Base-by-base conservation (phyloP, 2,329 filamentous ascomycete genomes). In the Penicillium sclerotigenum region DNA sequence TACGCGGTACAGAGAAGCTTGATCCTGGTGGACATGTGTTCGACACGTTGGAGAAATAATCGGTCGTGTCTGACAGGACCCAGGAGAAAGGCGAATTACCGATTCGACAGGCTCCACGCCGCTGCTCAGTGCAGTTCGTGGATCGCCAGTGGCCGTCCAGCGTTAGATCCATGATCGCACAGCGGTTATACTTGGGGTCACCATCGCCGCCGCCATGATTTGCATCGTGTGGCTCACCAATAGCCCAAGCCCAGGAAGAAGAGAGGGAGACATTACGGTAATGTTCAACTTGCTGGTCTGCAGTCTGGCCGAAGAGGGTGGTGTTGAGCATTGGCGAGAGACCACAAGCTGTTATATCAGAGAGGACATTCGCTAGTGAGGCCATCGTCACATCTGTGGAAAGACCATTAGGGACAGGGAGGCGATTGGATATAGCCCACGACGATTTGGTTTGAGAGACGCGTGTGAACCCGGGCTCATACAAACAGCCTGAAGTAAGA, bases 191-290 rank as follows among this genome's bases (percentile, higher is more conserved):
- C 31, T 73, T 64, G 33, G 61, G 60, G 9, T 52, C 41, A 20
- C 71, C 65, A 8, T 59, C 54, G 18, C 63, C 57, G 8, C 64
- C 64, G 6, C 63, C 58, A 10, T 66, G 60, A 4, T 76, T 76
- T 34, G 70, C 71, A 56, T 83, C 83, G 31, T 69, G 65, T 1
- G 86, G 86, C 67, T 88, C 77, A 11, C 77, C 77, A 0, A 75
- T 68, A 1, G 78, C 81, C 84, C 85, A 88, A 20, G 83, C 80
- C 84, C 86, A 88, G 10, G 83, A 74, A 0, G 80, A 75, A 13
- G 76, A 77, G 42, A 79, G 71, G 1, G 79, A 78, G 57, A 81
- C 79, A 47, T 77, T 75, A 56, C 77, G 74, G 65, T 87, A 86
- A 18, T 68, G 58, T 5, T 62, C 59, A 29, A 76, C 67, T 55